phyloP scores from a whole-genome alignment of 441 rosid species.

The Eruca vesicaria region DNA sequence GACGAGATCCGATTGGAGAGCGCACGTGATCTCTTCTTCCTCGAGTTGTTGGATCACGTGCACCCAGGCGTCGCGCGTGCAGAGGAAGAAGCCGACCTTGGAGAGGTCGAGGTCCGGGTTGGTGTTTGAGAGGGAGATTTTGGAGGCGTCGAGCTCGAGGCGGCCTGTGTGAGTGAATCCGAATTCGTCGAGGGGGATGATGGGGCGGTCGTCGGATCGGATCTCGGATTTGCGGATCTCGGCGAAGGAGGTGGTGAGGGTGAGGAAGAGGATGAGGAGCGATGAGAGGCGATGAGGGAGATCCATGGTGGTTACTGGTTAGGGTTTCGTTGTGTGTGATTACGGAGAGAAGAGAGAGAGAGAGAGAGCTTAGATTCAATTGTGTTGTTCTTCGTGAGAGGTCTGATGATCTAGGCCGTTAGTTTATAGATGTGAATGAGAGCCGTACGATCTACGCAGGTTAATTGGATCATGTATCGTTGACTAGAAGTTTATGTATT shows the following conservation, averaged over 20 bases:
- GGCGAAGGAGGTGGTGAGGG: slow-evolving; percentile 38
- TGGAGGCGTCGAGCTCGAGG: slow-evolving; percentile 66
- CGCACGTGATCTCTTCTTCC: slow-evolving; percentile 70
- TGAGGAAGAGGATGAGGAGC: slow-evolving; percentile 2
- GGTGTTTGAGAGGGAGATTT: slow-evolving; percentile 46
- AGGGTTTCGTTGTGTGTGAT: neutral
- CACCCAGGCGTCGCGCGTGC: slow-evolving; percentile 83
- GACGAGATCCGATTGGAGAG: slow-evolving; percentile 61
- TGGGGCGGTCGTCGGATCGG: slow-evolving; percentile 64
- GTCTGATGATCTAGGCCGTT: neutral
- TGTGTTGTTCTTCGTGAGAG: neutral
- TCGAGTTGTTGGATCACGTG: slow-evolving; percentile 75
- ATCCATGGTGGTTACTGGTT: slow-evolving; percentile 40
- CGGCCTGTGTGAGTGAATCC: slow-evolving; percentile 85
- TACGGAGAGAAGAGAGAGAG: neutral
- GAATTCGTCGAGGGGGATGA: slow-evolving; percentile 76
- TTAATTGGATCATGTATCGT: neutral
- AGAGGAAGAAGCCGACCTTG: slow-evolving; percentile 84
- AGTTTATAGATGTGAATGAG: neutral
- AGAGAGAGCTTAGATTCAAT: slow-evolving; percentile 4
- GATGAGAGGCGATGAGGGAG: slow-evolving; percentile 14
- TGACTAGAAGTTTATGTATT: neutral
- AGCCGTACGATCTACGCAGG: neutral
- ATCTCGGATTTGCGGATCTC: slow-evolving; percentile 75
- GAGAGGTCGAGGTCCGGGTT: slow-evolving; percentile 66